Evolutionary conservation across 768 basidiomycete species (phyloP), one percentile per base, ranked within the genome.

Genomic region (Russula sp.): DNA sequence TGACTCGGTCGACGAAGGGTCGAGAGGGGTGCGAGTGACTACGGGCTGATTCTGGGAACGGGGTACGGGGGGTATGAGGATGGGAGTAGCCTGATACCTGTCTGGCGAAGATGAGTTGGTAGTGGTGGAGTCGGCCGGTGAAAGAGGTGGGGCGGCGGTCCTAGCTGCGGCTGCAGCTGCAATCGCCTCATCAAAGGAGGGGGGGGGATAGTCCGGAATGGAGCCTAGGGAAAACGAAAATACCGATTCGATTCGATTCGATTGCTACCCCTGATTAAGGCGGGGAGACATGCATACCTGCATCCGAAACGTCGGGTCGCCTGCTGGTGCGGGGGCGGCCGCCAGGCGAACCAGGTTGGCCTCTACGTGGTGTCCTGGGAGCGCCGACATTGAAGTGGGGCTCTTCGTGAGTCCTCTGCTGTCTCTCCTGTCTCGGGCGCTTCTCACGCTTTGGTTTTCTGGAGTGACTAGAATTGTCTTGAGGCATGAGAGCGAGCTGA

Each of bases 141-240:
- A 48, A 27, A 59, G 35, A 13, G 65, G 65, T 20, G 60, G 47
- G n/a, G 62, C 57, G n/a, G 62, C 57, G 40, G 27, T 55, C 22
- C 56, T 61, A 18, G 57, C 34, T 20, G 54, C 56, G 2, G 73
- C 68, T 22, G 70, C 66, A 5, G 73, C 68, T 8, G 71, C 67
- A 11, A 75, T 68, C n/a, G 86, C 86, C 73, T 91, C 89, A 64
- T 84, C 83, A 68, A 89, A 88, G 13, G 87, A 83, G 32, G 89
- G 89, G 13, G 89, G 89, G 7, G 86, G 87, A 69, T 87, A 87
- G 70, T 88, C 81, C 32, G 84, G 82, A 52, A 77, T 74, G 34
- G 65, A 51, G 34, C 45, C 66, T 69, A 69, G 70, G 39, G 66
- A 59, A 49, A 35, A 18, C 6, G 27, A 59, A 47, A 40, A 47